These are phyloP conservation scores for Taphrina sp. DNA, from an alignment of 1,139 yeast species.

Conservation along the genomic window DNA sequence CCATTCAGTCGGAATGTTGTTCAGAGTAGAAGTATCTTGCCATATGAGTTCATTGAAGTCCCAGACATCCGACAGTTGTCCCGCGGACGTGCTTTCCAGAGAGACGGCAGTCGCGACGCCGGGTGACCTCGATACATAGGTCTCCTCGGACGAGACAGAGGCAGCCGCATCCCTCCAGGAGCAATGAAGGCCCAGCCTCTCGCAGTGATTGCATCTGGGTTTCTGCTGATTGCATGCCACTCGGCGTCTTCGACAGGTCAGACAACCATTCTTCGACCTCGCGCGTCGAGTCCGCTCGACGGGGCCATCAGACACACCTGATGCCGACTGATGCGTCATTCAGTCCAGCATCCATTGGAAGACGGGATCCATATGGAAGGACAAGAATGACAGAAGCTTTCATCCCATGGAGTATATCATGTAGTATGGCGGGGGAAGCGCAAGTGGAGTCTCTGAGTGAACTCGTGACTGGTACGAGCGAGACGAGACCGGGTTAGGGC, in stretches of 20 bases:
- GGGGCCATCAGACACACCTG: too few species aligned
- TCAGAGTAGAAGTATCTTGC: constrained; percentile 1
- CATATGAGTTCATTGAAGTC: constrained; percentile 2
- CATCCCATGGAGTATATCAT: too few species aligned
- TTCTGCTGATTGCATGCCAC: not conserved
- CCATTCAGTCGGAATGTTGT: not conserved
- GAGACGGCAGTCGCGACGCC: too few species aligned
- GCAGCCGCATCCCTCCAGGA: not conserved
- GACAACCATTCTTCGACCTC: not conserved
- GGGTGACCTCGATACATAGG: not conserved
- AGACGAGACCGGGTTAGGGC: too few species aligned
- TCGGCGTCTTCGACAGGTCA: not conserved
- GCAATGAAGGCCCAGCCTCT: not conserved
- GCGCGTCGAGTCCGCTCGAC: not conserved
- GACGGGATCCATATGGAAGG: too few species aligned
- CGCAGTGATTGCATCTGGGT: not conserved
- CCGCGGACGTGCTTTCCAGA: too few species aligned
- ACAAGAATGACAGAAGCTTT: too few species aligned
- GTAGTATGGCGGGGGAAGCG: too few species aligned
- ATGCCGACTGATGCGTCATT: too few species aligned
- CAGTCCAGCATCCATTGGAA: too few species aligned
- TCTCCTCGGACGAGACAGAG: not conserved
- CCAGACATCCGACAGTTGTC: not conserved
- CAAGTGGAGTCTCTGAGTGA: too few species aligned
- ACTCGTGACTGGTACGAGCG: too few species aligned